Evolutionary conservation across 2,329 filamentous ascomycete species (phyloP), one percentile per base, ranked within the genome.

Genomic region (Colletotrichum gloeosporioides): DNA sequence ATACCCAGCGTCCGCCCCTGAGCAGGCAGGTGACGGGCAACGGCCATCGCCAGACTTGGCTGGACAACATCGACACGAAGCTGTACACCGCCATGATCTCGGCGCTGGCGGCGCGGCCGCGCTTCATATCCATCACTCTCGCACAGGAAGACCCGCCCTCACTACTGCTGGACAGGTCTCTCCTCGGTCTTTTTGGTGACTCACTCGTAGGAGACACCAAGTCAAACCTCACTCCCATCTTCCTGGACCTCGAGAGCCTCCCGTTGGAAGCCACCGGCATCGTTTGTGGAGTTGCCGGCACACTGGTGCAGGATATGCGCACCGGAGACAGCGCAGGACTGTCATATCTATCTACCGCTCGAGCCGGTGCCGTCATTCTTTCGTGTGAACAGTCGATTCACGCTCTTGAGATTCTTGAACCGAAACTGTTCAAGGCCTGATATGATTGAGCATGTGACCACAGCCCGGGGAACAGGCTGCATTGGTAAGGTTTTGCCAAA

Each of bases 251-350:
- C 31, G 92, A 92, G 25, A 92, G 92, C 57, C 87, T 99, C 55
- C 95, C 96, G 0, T 90, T 96, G 57, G 95, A 98, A 83, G 96
- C 95, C 9, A 98, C 96, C 0, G 96, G 96, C 27, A 98, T 99
- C 74, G 95, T 99, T 5, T 98, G 96, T 79, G 96, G 97, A 32
- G 95, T 99, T 3, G 96, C 96, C 0, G 95, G 96, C 31, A 91
- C 93, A 71, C 88, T 99, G 32, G 94, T 96, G 1, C 92, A 94
- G 66, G 94, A 95, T 62, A 93, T 95, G 84, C 85, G 88, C 71
- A 86, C 86, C 79, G 83, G 83, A 39, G 86, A 87, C 76, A 89
- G 85, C 79, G 91, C 95, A 1, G 96, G 98, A 83, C 93, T 99
- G 85, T 96, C 94, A 74, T 99, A 98, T 83, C 87, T 99, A 77